Base-by-base conservation (phyloP, 768 basidiomycete genomes). In the Agrocybe praecox region DNA sequence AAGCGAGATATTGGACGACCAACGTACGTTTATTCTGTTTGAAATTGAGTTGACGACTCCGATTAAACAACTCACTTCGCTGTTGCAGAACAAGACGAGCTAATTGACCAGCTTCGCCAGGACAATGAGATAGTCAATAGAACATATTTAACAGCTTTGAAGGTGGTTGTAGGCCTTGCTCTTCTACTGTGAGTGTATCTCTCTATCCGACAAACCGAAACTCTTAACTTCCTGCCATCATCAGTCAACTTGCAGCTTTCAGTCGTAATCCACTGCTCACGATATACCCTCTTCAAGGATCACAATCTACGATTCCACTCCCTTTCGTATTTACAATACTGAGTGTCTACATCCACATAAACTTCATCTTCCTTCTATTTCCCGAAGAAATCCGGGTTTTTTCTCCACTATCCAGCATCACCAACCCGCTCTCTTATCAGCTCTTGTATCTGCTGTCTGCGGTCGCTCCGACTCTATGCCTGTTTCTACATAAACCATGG, bases 31-130 rank as follows among this genome's bases (percentile, higher is more conserved):
- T 29, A 29, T 29, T 29, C 26, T n/a, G n/a, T 17, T 33, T 47
- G 12, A 32, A 21, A 2, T 22, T 36, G 44, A 44, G 42, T 19
- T 44, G n/a, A 22, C 46, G 26, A 36, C 18, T 22, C 32, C 24
- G 19, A 51, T n/a, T 24, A 40, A n/a, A n/a, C n/a, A n/a, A 42
- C 15, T 10, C 18, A 47, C n/a, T 18, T 46, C 2, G 33, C 52
- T 24, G 43, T 40, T 7, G 0, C 62, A 89, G 88, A 90, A 65
- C 88, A 90, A 65, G 81, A 86, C 46, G 79, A 81, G 45, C 40
- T 87, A 12, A 77, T 90, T 47, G 70, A 79, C n/a, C 61, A 53
- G 5, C 69, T 90, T 36, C 80, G 77, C 46, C 63, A 62, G n/a
- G 70, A 76, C 45, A 82, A 82, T 53, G 68, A 73, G 0, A 64